These are phyloP conservation scores for Xylaria polymorpha DNA, from an alignment of 2,329 filamentous ascomycete genomes.

Conservation along the genomic window DNA sequence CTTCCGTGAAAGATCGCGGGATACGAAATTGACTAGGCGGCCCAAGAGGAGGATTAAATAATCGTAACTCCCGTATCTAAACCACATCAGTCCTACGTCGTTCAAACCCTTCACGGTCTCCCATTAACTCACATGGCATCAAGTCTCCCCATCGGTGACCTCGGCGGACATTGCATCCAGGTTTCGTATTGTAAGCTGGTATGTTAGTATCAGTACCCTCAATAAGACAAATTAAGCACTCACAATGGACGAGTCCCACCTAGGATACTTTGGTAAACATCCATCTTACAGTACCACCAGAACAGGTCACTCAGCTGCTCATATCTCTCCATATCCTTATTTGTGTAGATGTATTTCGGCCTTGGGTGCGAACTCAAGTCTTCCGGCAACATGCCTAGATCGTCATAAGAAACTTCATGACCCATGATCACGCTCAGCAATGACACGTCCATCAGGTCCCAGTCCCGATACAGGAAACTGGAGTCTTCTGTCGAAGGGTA, in stretches of 20 bases:
- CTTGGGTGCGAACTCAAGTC: conserved; percentile 46
- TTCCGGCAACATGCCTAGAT: conserved; percentile 56
- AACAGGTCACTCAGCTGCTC: conserved; percentile 87
- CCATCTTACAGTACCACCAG: conserved; percentile 97
- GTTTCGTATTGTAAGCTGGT: conserved; percentile 79
- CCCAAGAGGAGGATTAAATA: conserved; percentile 85
- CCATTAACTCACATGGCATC: conserved; percentile 72
- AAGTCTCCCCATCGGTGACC: conserved; percentile 79
- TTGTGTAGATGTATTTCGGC: conserved; percentile 54
- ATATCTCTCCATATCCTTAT: conserved; percentile 79
- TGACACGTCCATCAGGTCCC: conserved; percentile 53
- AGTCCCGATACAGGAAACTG: conserved; percentile 49
- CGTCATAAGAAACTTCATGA: conserved; percentile 65
- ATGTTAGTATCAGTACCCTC: conserved; percentile 24
- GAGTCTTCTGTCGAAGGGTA: conserved; percentile 43
- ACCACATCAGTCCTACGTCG: conserved; percentile 42
- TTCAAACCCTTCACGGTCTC: not conserved
- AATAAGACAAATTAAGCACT: conserved; percentile 54
- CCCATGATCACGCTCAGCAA: conserved; percentile 60
- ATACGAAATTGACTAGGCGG: conserved; percentile 81
- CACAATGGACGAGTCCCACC: conserved; percentile 88
- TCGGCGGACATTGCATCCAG: conserved; percentile 89
- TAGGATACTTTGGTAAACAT: conserved; percentile 88
- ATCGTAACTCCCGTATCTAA: conserved; percentile 87
- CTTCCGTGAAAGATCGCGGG: conserved; percentile 82